Conservation (phyloP, 148 eudicot genomes). For the Polygonum aviculare region DNA sequence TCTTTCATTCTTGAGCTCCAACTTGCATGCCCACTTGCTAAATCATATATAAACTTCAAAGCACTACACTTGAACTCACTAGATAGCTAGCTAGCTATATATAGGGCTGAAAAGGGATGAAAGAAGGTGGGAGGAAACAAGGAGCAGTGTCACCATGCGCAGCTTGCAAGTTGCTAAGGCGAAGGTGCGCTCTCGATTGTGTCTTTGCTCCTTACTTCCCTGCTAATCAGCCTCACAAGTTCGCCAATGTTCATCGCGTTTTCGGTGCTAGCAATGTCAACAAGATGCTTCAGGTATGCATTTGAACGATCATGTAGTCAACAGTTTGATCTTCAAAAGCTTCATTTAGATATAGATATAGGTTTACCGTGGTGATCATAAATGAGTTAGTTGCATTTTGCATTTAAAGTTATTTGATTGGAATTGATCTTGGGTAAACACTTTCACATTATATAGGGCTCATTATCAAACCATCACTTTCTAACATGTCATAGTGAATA, state of each 20-base stretch:
- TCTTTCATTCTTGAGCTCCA: neutral
- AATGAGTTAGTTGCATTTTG: neutral
- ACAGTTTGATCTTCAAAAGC: neutral
- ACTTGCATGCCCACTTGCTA: neutral
- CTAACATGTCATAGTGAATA: too few species aligned
- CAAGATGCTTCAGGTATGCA: constrained; percentile 13
- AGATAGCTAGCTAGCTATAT: neutral
- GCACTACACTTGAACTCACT: neutral
- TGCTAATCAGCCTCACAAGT: constrained; percentile 54
- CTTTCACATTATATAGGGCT: too few species aligned
- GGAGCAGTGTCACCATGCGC: constrained; percentile 39
- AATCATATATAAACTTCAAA: neutral
- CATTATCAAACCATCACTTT: too few species aligned
- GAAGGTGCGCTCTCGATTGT: constrained; percentile 48
- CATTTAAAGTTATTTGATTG: too few species aligned
- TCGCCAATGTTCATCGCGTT: constrained; percentile 54
- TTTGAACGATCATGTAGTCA: too few species aligned
- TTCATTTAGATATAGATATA: neutral
- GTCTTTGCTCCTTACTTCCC: constrained; percentile 56
- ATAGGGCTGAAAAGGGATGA: neutral
- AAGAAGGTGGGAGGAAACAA: constrained; percentile 12
- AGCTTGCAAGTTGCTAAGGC: constrained; percentile 48
- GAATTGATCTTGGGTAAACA: too few species aligned
- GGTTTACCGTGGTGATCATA: neutral
- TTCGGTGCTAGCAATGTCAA: constrained; percentile 67